phyloP scores from a whole-genome alignment of 1,139 yeast species.

The Diutina rugosa region DNA sequence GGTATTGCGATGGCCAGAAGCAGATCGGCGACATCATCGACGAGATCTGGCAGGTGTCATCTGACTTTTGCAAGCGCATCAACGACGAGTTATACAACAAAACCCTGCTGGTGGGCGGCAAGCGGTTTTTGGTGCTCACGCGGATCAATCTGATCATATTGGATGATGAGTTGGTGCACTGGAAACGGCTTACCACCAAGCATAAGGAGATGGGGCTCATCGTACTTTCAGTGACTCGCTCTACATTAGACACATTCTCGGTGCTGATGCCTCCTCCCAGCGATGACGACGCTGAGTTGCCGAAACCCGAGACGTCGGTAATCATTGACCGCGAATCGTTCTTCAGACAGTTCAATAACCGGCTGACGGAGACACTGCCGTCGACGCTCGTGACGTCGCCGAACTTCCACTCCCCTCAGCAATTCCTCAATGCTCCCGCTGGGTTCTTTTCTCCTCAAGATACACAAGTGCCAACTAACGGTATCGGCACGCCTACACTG shows the following conservation, averaged over 20 bases:
- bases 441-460: slow-evolving; percentile 23
- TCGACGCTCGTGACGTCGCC: background rate
- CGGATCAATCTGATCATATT: slow-evolving; percentile 62
- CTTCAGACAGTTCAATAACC: background rate
- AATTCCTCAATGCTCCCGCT: slow-evolving; percentile 22
- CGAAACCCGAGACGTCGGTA: background rate
- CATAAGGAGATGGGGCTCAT: slow-evolving; percentile 54
- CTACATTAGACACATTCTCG: background rate
- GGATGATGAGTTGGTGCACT: slow-evolving; percentile 65
- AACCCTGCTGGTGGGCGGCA: slow-evolving; percentile 30
- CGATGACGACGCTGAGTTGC: background rate
- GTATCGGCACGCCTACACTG: slow-evolving; percentile 3
- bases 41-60: slow-evolving; percentile 27
- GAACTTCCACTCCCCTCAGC: slow-evolving; percentile 26
- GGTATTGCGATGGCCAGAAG: slow-evolving; percentile 30
- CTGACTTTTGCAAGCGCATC: slow-evolving; percentile 22
- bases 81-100: slow-evolving; percentile 20
- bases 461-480: slow-evolving; percentile 10
- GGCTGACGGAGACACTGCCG: background rate
- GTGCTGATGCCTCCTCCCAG: background rate
- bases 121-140: slow-evolving; percentile 53
- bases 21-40: slow-evolving; percentile 19
- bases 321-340: background rate
- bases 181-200: slow-evolving; percentile 55
- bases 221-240: slow-evolving; percentile 25